Evolutionary conservation across 225 moss, liverwort and hornwort species (phyloP).

Genomic region (Physcomitrellopsis africana): DNA sequence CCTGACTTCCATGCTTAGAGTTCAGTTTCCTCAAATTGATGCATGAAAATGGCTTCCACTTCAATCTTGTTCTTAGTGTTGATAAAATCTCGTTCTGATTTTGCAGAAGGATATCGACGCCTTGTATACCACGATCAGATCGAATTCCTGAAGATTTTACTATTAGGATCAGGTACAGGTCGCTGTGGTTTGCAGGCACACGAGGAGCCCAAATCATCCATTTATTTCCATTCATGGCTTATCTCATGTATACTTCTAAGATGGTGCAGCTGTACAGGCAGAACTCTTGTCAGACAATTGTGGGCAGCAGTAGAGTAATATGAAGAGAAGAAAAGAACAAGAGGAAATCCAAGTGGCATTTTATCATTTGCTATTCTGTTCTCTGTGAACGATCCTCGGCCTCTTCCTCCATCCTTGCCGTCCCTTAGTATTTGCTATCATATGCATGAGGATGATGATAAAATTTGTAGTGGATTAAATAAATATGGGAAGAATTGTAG

Average conservation of each 20-base stretch:
- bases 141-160: constrained; percentile 34
- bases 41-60: constrained; percentile 10
- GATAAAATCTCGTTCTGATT: constrained; percentile 16
- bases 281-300: not conserved
- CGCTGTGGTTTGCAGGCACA: constrained; percentile 8
- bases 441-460: too few relatives aligned
- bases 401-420: too few relatives aligned
- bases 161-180: constrained; percentile 4
- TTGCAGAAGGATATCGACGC: constrained; percentile 67
- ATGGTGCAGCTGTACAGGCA: constrained; percentile 25
- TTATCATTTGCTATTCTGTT: too few relatives aligned
- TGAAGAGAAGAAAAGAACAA: too few relatives aligned
- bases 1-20: not conserved
- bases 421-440: too few relatives aligned
- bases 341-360: too few relatives aligned
- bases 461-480: too few relatives aligned
- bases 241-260: constrained; percentile 4
- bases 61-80: constrained; percentile 12
- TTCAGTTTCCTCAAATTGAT: not conserved
- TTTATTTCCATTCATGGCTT: constrained; percentile 2
- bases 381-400: too few relatives aligned
- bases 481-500: too few relatives aligned
- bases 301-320: too few relatives aligned
- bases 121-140: constrained; percentile 49
- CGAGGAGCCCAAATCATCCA: constrained; percentile 9